Evolutionary conservation across 805 yeast species (phyloP).

Genomic region (Cyberlindnera maritima): DNA sequence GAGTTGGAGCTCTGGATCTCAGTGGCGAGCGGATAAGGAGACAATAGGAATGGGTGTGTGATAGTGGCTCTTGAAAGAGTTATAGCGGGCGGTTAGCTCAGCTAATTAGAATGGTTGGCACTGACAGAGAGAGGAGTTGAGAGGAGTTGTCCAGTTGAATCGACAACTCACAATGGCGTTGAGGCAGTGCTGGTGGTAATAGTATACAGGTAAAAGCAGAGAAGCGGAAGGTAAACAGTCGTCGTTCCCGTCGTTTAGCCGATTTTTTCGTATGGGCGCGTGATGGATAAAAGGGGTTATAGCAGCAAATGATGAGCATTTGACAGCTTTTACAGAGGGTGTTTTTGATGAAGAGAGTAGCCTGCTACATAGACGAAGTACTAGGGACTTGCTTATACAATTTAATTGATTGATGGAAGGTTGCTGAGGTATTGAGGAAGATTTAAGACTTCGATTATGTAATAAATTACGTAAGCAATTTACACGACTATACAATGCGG

Average conservation of each 20-base stretch:
- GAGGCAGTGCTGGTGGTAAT: conserved; percentile 10
- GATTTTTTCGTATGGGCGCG: neutral
- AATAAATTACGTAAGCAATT: neutral
- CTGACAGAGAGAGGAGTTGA: neutral
- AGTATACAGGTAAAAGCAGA: neutral
- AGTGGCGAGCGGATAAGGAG: neutral
- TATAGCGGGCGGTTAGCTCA: neutral
- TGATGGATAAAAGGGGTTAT: neutral
- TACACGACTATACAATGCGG: neutral
- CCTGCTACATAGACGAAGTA: no score
- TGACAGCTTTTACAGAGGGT: no score
- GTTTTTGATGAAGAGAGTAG: neutral
- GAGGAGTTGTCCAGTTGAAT: conserved; percentile 14
- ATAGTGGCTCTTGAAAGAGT: neutral
- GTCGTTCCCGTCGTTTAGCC: conserved; percentile 16
- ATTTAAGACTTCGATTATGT: no score
- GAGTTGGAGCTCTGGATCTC: no score
- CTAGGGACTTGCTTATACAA: no score
- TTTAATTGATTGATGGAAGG: no score
- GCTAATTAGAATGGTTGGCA: neutral
- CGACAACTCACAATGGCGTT: conserved; percentile 13
- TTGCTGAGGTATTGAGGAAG: no score
- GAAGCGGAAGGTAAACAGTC: conserved; percentile 8
- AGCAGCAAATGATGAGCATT: no score
- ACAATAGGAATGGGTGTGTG: neutral